phyloP scores from a whole-genome alignment of 768 basidiomycete genomes.

The Mycena floridula region DNA sequence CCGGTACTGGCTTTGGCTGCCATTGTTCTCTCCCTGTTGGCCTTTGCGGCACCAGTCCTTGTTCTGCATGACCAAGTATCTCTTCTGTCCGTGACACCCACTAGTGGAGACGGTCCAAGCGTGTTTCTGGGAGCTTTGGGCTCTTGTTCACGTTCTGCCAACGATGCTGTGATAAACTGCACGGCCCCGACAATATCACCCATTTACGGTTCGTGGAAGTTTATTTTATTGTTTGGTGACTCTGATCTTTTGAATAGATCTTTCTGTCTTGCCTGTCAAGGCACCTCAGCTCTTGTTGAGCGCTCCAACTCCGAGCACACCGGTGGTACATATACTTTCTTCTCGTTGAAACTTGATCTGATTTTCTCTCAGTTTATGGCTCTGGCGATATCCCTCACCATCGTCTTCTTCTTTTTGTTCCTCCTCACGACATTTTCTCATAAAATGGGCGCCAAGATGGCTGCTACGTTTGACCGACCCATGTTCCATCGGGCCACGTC shows the following conservation, averaged over 20 bases:
- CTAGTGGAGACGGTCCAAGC: conserved; percentile 58
- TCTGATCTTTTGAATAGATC: conserved; percentile 34
- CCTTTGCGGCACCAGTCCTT: conserved; percentile 60
- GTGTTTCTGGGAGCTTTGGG: conserved; percentile 64
- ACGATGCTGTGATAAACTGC: conserved; percentile 48
- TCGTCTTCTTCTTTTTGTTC: conserved; percentile 61
- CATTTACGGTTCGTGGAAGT: conserved; percentile 46
- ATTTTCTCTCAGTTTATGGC: too few relatives aligned
- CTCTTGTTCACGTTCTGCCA: conserved; percentile 54
- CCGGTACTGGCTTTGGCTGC: conserved; percentile 63
- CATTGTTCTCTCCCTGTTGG: conserved; percentile 57
- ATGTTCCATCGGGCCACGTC: conserved; percentile 52
- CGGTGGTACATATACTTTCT: too few relatives aligned
- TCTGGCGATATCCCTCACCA: conserved; percentile 48
- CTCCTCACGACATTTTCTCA: conserved; percentile 61
- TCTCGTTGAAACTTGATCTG: too few relatives aligned
- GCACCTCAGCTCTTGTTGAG: conserved; percentile 51
- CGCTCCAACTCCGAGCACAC: conserved; percentile 55
- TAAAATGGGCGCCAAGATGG: conserved; percentile 49
- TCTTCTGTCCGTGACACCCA: conserved; percentile 59
- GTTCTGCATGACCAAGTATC: conserved; percentile 58
- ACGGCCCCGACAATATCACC: conserved; percentile 50
- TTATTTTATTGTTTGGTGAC: not conserved
- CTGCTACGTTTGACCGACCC: conserved; percentile 48
- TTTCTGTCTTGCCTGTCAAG: conserved; percentile 53